These are phyloP conservation scores for Cryptomeria japonica DNA, from an alignment of 75 land plant species.

Conservation along the genomic window DNA sequence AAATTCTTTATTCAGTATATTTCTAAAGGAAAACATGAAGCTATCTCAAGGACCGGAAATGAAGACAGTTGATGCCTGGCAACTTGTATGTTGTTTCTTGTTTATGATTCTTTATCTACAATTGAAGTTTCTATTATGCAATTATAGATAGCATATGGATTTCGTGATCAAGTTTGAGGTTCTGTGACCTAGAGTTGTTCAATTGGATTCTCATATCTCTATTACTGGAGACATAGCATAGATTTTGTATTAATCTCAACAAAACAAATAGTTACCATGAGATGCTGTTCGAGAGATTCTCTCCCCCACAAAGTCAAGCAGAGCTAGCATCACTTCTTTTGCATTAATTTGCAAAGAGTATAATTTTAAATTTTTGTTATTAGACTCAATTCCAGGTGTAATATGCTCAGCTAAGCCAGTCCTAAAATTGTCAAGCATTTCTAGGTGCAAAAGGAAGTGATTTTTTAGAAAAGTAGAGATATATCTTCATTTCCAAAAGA, in stretches of 20 bases:
- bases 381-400: background rate
- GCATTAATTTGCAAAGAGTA: background rate
- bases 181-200: background rate
- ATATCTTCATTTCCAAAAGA: background rate
- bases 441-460: background rate
- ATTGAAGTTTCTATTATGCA: background rate
- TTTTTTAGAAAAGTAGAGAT: background rate
- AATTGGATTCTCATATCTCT: background rate
- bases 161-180: background rate
- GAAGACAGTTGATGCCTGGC: conserved; percentile 13
- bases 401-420: background rate
- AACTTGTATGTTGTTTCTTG: conserved; percentile 7
- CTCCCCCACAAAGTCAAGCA: background rate
- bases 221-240: background rate
- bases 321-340: background rate
- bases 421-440: background rate
- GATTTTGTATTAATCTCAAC: background rate
- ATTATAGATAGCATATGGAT: background rate
- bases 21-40: conserved; percentile 3
- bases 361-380: background rate
- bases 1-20: background rate
- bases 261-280: background rate
- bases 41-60: background rate
- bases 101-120: background rate
- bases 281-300: background rate